Evolutionary conservation across 2,329 filamentous ascomycete genomes (phyloP).

Genomic region (Escovopsis sp.): DNA sequence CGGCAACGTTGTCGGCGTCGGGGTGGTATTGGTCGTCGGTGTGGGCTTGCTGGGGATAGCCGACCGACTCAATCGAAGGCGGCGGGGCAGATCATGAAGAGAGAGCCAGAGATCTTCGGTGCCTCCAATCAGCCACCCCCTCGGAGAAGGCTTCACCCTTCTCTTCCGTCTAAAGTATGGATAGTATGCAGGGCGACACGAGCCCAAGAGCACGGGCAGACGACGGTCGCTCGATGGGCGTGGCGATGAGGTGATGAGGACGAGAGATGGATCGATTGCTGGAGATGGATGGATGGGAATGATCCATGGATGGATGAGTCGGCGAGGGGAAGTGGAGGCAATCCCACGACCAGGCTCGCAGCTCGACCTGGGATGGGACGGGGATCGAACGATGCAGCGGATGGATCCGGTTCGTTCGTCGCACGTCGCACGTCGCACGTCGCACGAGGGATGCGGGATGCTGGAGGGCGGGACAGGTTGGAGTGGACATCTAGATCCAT

Average conservation of each 20-base stretch:
- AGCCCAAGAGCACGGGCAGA: conserved; percentile 1
- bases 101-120: conserved; percentile 5
- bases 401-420: no score
- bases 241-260: conserved; percentile 1
- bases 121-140: conserved; percentile 5
- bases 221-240: conserved; percentile 1
- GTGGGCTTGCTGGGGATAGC: conserved; percentile 2
- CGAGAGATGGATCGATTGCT: neutral
- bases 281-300: no score
- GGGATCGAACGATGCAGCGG: no score
- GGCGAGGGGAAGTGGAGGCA: no score
- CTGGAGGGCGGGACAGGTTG: no score
- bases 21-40: neutral
- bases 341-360: no score
- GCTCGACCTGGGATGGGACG: no score
- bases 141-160: neutral
- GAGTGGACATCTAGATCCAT: no score
- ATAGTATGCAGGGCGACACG: no score
- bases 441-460: no score
- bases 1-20: neutral
- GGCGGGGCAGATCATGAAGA: conserved; percentile 11
- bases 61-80: conserved; percentile 10
- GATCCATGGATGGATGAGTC: no score
- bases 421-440: no score
- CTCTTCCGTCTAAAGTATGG: neutral